Evolutionary conservation across 768 basidiomycete genomes (phyloP), one percentile per base, ranked within the genome.

Genomic region (Leccinum truebloodii): DNA sequence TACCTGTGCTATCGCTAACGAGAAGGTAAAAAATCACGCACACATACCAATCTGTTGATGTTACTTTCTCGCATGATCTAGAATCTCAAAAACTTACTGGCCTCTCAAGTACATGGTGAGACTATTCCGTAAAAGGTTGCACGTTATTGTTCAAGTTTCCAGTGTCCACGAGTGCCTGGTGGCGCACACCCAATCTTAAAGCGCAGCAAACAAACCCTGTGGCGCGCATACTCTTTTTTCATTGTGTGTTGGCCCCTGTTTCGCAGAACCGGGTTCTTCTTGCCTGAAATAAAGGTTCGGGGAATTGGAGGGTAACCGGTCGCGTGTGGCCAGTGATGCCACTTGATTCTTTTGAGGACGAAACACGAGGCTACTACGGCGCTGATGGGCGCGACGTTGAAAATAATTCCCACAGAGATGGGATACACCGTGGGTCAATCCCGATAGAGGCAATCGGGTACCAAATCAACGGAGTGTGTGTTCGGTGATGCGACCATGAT

Each of bases 401-500:
- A 44, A 12, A 18, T 4, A 0, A 12, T 72, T 71, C 69, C 63
- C 69, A 72, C 61, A 56, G 41, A 10, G 63, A 66, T 70, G 71
- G 58, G 63, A 72, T 51, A 57, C 16, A 26, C 26, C 32, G 14
- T 32, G n/a, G 26, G 30, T 32, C 53, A 37, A 18, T 8, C 50
- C 9, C 52, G 34, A 48, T 26, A 49, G 13, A 6, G 60, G 59
- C 8, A 68, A 53, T 3, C 20, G 3, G 55, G 60, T 4, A n/a
- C 71, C 66, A 26, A 49, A 14, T 5, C 0, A 60, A 32, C 8
- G 68, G 69, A 72, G 71, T 53, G 37, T 52, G 41, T 6, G 44
- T 50, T 34, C 39, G 39, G 22, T 30, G 52, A 59, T 48, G 24
- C 41, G 44, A 20, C 44, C 50, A 14, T 13, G 18, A 28, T 18